phyloP scores from a whole-genome alignment of 495 filamentous ascomycete genomes.

The Penicillium ochrochloron region DNA sequence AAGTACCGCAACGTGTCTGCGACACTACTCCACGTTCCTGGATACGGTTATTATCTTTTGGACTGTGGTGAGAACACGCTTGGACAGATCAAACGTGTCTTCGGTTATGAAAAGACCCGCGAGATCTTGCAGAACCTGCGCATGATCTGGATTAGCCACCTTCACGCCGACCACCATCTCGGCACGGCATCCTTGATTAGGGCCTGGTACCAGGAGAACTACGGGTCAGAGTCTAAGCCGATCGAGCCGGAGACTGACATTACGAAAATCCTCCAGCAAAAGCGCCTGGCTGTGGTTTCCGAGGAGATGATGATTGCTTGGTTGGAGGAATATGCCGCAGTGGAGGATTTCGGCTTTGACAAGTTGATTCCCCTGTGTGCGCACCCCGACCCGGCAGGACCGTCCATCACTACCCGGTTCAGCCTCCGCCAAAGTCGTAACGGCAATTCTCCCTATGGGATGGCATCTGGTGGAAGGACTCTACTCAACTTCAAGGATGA shows the following conservation, averaged over 20 bases:
- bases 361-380: conserved; percentile 56
- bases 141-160: conserved; percentile 90
- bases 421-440: conserved; percentile 36
- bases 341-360: conserved; percentile 78
- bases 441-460: conserved; percentile 36
- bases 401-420: conserved; percentile 31
- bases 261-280: conserved; percentile 45
- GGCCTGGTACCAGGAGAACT: conserved; percentile 69
- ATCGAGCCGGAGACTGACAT: conserved; percentile 35
- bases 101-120: conserved; percentile 61
- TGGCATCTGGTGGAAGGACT: conserved; percentile 24
- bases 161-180: conserved; percentile 96
- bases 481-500: conserved; percentile 35
- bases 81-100: conserved; percentile 84
- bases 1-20: conserved; percentile 95
- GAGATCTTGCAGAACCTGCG: conserved; percentile 77
- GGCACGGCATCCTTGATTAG: conserved; percentile 77
- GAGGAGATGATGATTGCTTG: conserved; percentile 69
- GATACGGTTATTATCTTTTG: conserved; percentile 79
- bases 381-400: conserved; percentile 19
- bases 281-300: conserved; percentile 63
- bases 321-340: conserved; percentile 74
- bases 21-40: conserved; percentile 83
- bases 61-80: conserved; percentile 94
- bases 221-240: conserved; percentile 31